Evolutionary conservation across 257 asterid genomes (phyloP).

Genomic region (Solanum chilense): DNA sequence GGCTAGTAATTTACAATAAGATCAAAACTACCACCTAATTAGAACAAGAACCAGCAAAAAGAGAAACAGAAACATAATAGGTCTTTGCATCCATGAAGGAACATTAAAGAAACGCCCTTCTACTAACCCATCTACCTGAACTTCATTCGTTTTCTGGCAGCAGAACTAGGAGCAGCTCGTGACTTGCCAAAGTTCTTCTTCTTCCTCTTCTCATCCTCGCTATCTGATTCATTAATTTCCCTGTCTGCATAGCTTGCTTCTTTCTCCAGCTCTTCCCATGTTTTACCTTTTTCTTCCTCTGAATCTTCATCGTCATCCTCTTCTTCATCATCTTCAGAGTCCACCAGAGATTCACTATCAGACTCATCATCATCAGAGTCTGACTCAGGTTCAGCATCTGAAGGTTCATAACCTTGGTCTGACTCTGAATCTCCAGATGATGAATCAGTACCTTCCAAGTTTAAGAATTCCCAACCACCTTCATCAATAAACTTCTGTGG

Average conservation of each 20-base stretch:
- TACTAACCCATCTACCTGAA: slow-evolving; percentile 28
- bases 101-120: not conserved
- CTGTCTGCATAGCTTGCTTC: slow-evolving; percentile 15
- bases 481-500: slow-evolving; percentile 17
- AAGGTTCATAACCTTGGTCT: slow-evolving; percentile 14
- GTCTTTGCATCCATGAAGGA: not conserved
- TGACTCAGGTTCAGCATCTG: slow-evolving; percentile 16
- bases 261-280: slow-evolving; percentile 20
- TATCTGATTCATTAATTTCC: slow-evolving; percentile 16
- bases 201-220: slow-evolving; percentile 20
- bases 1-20: not conserved
- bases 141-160: slow-evolving; percentile 36
- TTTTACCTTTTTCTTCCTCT: slow-evolving; percentile 17
- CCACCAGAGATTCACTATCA: slow-evolving; percentile 15
- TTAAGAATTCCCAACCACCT: slow-evolving; percentile 23
- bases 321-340: slow-evolving; percentile 13
- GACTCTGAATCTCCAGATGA: slow-evolving; percentile 15
- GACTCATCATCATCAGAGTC: slow-evolving; percentile 27
- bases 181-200: slow-evolving; percentile 21
- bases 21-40: not conserved
- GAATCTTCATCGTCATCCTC: slow-evolving; percentile 10
- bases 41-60: not conserved
- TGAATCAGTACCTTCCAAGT: slow-evolving; percentile 15
- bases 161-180: not conserved
- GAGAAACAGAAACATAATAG: not conserved